phyloP scores from a whole-genome alignment of 2,329 filamentous ascomycete species.

The Microsporum ferrugineum region DNA sequence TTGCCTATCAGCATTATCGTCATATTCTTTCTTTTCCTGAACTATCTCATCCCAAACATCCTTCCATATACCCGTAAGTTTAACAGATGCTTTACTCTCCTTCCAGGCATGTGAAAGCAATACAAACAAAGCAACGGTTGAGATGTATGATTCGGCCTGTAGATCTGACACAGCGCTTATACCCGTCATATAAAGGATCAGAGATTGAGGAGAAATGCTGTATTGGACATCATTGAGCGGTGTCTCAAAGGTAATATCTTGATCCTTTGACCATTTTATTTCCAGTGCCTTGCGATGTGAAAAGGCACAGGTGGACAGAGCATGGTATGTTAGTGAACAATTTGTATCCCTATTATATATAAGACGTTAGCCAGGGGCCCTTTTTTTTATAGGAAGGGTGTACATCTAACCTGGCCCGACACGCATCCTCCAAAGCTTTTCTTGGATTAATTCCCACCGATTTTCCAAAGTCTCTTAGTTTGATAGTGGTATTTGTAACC shows the following conservation, averaged over 20 bases:
- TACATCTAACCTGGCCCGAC: constrained; percentile 54
- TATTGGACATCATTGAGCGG: constrained; percentile 34
- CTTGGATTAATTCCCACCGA: constrained; percentile 65
- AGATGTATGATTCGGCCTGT: constrained; percentile 79
- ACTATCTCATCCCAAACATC: constrained; percentile 75
- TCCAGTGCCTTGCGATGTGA: constrained; percentile 64
- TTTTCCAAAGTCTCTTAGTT: constrained; percentile 73
- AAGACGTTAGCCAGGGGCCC: constrained; percentile 13
- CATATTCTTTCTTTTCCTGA: constrained; percentile 55
- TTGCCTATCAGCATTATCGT: constrained; percentile 59
- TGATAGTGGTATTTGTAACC: constrained; percentile 31
- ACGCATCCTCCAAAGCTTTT: constrained; percentile 74
- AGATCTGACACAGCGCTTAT: constrained; percentile 62
- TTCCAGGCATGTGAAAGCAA: constrained; percentile 66
- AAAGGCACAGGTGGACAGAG: constrained; percentile 62
- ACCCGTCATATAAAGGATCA: constrained; percentile 60
- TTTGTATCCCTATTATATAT: constrained; percentile 52
- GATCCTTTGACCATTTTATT: constrained; percentile 67
- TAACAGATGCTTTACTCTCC: constrained; percentile 73
- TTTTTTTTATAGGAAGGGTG: not conserved
- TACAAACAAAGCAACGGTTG: constrained; percentile 69
- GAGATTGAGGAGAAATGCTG: constrained; percentile 34
- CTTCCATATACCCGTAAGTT: constrained; percentile 68
- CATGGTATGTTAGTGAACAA: constrained; percentile 54
- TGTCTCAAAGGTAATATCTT: constrained; percentile 41